Evolutionary conservation across 129 eudicot species (phyloP).

Genomic region (Arctium lappa): DNA sequence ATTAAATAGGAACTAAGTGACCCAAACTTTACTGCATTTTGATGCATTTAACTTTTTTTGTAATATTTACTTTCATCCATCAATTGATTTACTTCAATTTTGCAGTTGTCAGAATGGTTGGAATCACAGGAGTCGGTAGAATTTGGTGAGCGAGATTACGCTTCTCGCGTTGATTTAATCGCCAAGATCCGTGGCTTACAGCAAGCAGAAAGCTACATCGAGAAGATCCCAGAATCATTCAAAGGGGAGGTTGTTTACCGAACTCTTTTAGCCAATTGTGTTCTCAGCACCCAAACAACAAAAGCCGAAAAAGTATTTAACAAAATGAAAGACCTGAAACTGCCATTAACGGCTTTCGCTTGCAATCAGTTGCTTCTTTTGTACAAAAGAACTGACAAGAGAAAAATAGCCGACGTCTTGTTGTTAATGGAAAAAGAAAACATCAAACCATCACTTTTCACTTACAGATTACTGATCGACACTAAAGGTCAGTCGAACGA

Average conservation of each 20-base stretch:
- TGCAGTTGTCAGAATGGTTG: constrained; percentile 79
- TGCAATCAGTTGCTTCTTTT: constrained; percentile 75
- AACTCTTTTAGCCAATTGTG: constrained; percentile 68
- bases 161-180: constrained; percentile 74
- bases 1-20: background rate
- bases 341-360: constrained; percentile 46
- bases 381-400: constrained; percentile 71
- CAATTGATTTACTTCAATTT: background rate
- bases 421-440: constrained; percentile 74
- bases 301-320: constrained; percentile 70
- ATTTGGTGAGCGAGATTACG: constrained; percentile 57
- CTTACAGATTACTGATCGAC: constrained; percentile 64
- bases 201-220: constrained; percentile 66
- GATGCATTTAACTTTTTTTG: background rate
- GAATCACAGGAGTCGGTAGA: constrained; percentile 42
- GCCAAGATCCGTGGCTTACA: constrained; percentile 67
- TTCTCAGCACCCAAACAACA: constrained; percentile 26
- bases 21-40: no score
- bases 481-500: constrained; percentile 74
- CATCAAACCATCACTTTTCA: constrained; percentile 60
- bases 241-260: constrained; percentile 63
- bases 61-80: background rate
- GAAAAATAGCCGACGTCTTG: constrained; percentile 75
- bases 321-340: constrained; percentile 61
- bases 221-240: constrained; percentile 51